A percentile compares a stretch with the other conserved stretches of the same genome.
phyloP scores from a whole-genome alignment of 257 asterid species.

The Nicotiana obtusifolia region DNA sequence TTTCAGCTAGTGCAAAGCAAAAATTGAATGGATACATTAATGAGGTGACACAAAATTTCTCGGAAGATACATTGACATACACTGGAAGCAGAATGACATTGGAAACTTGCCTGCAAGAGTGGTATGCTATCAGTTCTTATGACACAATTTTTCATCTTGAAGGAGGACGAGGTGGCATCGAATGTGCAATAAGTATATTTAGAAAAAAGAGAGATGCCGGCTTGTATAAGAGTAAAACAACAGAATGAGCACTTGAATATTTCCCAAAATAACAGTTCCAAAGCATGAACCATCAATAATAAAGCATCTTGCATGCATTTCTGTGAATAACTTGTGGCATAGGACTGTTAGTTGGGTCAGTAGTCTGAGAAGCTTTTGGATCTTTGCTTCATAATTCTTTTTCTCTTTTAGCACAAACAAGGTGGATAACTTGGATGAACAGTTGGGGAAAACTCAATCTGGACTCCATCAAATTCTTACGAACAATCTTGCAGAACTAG shows the following conservation, averaged over 20 bases:
- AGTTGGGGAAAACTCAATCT: constrained; percentile 39
- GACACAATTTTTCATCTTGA: neutral
- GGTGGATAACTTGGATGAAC: constrained; percentile 42
- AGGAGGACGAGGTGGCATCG: neutral
- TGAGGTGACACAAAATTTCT: constrained; percentile 40
- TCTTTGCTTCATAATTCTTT: neutral
- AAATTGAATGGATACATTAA: constrained; percentile 46
- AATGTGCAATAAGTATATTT: neutral
- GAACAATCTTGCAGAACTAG: constrained; percentile 32
- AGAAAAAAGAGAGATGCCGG: neutral
- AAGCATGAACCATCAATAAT: neutral
- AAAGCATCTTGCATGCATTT: neutral
- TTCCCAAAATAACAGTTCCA: neutral
- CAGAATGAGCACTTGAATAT: neutral
- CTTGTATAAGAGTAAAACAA: neutral
- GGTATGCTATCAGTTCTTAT: constrained; percentile 29
- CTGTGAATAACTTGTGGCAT: neutral
- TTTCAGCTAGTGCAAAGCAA: constrained; percentile 39
- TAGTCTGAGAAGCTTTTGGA: neutral
- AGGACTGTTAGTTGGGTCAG: neutral
- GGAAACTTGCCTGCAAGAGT: constrained; percentile 59
- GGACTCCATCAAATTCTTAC: constrained; percentile 29
- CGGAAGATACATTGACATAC: constrained; percentile 43
- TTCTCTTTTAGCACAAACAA: constrained; percentile 32
- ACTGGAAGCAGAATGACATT: constrained; percentile 40